These are phyloP conservation scores for Stenocarpella maydis DNA, from an alignment of 2,329 filamentous ascomycete genomes.

Conservation along the genomic window DNA sequence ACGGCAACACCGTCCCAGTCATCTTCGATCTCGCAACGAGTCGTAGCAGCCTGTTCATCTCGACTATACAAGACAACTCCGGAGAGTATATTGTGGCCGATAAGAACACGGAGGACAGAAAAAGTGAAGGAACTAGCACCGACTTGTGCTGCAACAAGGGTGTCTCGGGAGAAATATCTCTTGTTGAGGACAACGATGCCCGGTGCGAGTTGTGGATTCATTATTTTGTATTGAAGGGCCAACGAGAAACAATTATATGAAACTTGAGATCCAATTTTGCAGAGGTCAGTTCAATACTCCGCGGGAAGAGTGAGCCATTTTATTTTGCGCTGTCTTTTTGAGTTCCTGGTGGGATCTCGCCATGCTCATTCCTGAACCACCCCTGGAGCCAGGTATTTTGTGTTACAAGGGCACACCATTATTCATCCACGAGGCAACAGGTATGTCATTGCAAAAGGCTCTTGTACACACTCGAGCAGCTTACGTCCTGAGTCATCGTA, in stretches of 20 bases:
- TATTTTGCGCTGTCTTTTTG: neutral
- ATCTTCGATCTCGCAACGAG: neutral
- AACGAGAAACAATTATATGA: neutral
- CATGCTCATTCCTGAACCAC: too few species aligned
- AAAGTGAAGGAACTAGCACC: slow-evolving; percentile 8
- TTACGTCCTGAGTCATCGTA: neutral
- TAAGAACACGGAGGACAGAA: neutral
- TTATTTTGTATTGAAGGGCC: neutral
- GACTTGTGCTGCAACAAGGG: slow-evolving; percentile 8
- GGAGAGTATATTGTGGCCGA: neutral
- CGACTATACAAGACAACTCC: neutral
- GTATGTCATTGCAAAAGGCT: neutral
- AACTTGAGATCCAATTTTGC: too few species aligned
- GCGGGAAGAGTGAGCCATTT: neutral
- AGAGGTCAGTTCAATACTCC: too few species aligned
- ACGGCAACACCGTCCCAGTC: neutral
- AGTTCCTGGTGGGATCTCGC: neutral
- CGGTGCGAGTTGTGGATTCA: neutral
- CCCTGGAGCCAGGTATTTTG: too few species aligned
- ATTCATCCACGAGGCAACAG: neutral
- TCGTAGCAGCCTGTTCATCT: neutral
- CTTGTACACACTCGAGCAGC: neutral
- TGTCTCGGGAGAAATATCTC: slow-evolving; percentile 8
- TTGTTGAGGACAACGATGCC: slow-evolving; percentile 15
- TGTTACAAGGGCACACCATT: neutral